These are phyloP conservation scores for Chlamydomonas incerta DNA, from an alignment of 139 green algal species.

Conservation along the genomic window DNA sequence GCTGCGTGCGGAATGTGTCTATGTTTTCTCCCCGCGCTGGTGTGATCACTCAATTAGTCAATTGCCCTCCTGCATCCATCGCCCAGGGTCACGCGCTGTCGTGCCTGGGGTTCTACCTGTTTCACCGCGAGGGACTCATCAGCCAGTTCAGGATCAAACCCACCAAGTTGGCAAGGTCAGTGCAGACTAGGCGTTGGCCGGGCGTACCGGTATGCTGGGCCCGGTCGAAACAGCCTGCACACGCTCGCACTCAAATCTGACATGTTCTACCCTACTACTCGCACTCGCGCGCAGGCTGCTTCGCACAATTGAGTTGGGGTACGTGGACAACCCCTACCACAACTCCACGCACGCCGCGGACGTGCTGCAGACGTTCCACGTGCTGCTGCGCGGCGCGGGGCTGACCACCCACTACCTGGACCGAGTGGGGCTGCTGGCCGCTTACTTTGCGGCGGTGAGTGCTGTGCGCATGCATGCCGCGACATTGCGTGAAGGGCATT, in stretches of 20 bases:
- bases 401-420: conserved; percentile 21
- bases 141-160: conserved; percentile 20
- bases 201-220: too few relatives aligned
- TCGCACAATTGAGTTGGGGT: conserved; percentile 47
- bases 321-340: conserved; percentile 71
- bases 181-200: too few relatives aligned
- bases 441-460: conserved; percentile 28
- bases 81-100: conserved; percentile 48
- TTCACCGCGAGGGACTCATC: conserved; percentile 32
- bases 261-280: too few relatives aligned
- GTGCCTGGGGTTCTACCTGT: conserved; percentile 35
- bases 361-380: conserved; percentile 64
- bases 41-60: too few relatives aligned
- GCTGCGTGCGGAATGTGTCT: too few relatives aligned
- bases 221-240: too few relatives aligned
- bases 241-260: too few relatives aligned
- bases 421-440: conserved; percentile 21
- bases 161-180: conserved; percentile 14
- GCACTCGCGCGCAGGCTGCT: conserved; percentile 44
- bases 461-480: too few relatives aligned
- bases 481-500: too few relatives aligned
- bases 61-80: background rate
- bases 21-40: too few relatives aligned
- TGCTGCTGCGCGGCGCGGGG: conserved; percentile 33
- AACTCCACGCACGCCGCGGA: conserved; percentile 66